phyloP scores from a whole-genome alignment of 2,329 filamentous ascomycete genomes.

The Domatiomyces catenatus region DNA sequence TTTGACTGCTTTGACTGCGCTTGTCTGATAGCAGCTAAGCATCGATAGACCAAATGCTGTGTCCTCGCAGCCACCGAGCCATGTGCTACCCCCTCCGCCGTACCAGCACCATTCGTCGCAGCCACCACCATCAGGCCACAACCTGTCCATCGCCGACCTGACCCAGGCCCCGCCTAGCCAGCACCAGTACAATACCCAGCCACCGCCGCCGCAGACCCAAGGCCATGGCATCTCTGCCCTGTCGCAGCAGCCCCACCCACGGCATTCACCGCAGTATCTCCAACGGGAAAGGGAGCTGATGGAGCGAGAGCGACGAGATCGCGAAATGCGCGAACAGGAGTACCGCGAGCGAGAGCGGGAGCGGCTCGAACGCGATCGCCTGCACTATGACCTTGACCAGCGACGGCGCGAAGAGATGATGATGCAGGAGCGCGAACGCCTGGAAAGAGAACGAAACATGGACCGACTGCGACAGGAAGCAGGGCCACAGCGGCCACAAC shows the following conservation, averaged over 20 bases:
- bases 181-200: constrained; percentile 29
- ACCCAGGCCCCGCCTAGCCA: constrained; percentile 29
- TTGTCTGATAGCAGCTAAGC: neutral
- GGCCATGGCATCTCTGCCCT: constrained; percentile 10
- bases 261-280: constrained; percentile 17
- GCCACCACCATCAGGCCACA: constrained; percentile 25
- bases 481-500: constrained; percentile 39
- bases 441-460: constrained; percentile 27
- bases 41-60: constrained; percentile 13
- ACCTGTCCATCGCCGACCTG: constrained; percentile 32
- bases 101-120: constrained; percentile 22
- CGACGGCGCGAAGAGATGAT: constrained; percentile 41
- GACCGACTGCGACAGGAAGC: constrained; percentile 32
- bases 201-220: constrained; percentile 16
- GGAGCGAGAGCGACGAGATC: constrained; percentile 37
- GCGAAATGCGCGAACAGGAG: constrained; percentile 42
- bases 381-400: constrained; percentile 11
- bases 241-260: constrained; percentile 9
- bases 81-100: constrained; percentile 17
- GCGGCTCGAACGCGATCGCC: constrained; percentile 48
- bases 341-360: constrained; percentile 37
- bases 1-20: neutral
- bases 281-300: constrained; percentile 24
- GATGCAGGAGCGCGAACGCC: constrained; percentile 32
- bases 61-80: constrained; percentile 23